Evolutionary conservation across 139 green algal species (phyloP).

Genomic region (Micractinium conductrix): DNA sequence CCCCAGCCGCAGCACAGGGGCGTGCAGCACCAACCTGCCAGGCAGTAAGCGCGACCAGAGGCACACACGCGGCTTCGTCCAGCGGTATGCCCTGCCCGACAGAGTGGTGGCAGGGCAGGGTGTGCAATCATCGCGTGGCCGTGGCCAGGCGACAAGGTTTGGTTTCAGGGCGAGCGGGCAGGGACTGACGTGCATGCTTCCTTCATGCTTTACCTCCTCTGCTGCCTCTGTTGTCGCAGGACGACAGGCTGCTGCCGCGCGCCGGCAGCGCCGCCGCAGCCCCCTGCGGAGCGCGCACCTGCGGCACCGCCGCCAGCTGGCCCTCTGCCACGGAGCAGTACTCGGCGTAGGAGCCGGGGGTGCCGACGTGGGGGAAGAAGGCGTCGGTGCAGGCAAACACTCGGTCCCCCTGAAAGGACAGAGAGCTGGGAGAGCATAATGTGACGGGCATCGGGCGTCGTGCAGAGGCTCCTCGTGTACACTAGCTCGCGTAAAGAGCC

Average conservation of each 20-base stretch:
- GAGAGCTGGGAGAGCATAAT: not conserved
- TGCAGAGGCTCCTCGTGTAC: not conserved
- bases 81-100: constrained; percentile 2
- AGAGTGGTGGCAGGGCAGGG: no score
- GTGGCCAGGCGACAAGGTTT: no score
- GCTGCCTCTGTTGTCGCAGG: no score
- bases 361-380: not conserved
- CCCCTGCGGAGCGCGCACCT: no score
- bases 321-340: not conserved
- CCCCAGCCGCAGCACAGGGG: no score
- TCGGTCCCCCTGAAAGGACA: not conserved
- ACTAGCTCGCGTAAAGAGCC: not conserved
- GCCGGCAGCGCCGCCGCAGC: no score
- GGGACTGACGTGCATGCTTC: no score
- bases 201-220: no score
- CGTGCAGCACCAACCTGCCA: constrained; percentile 5
- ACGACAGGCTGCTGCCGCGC: no score
- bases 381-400: constrained; percentile 14
- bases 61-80: constrained; percentile 4
- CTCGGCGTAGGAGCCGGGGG: not conserved
- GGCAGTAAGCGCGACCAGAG: constrained; percentile 21
- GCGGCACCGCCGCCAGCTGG: constrained; percentile 2
- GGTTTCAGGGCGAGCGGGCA: no score
- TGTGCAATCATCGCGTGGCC: no score
- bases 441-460: not conserved